A percentile compares a stretch with the other conserved stretches of the same genome.
These are phyloP conservation scores for Clathrospora elynae DNA, from an alignment of 2,329 filamentous ascomycete species.

Conservation along the genomic window DNA sequence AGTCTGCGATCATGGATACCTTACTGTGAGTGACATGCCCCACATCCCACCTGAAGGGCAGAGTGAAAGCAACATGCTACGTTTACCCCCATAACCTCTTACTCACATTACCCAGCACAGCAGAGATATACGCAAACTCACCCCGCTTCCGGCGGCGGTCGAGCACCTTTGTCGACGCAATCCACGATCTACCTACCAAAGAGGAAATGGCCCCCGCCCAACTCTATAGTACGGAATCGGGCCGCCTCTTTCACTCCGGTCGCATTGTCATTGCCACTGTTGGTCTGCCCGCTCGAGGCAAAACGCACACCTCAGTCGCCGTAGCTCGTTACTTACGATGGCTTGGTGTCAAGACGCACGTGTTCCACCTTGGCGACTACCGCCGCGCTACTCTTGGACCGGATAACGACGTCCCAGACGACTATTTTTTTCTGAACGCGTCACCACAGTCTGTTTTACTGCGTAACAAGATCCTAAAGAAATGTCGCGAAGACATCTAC, in stretches of 20 bases:
- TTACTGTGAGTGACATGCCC: slow-evolving; percentile 59
- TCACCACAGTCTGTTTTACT: slow-evolving; percentile 90
- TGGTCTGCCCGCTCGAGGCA: slow-evolving; percentile 89
- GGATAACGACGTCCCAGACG: slow-evolving; percentile 84
- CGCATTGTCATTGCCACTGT: slow-evolving; percentile 97
- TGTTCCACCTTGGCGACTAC: slow-evolving; percentile 97
- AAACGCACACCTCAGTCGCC: slow-evolving; percentile 97
- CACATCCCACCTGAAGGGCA: slow-evolving; percentile 23
- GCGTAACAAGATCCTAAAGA: slow-evolving; percentile 95
- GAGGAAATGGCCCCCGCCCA: slow-evolving; percentile 89
- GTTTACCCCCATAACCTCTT: slow-evolving; percentile 1
- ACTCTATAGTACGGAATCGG: slow-evolving; percentile 97
- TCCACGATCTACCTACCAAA: slow-evolving; percentile 88
- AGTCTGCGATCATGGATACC: slow-evolving; percentile 60
- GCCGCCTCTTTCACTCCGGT: slow-evolving; percentile 93
- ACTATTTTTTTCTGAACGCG: slow-evolving; percentile 97
- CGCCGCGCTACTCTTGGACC: slow-evolving; percentile 86
- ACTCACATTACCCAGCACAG: slow-evolving; percentile 65
- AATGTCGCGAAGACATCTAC: slow-evolving; percentile 96
- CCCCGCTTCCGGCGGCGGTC: slow-evolving; percentile 89
- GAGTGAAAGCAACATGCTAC: slow-evolving; percentile 13
- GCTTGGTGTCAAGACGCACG: slow-evolving; percentile 96
- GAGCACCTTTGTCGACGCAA: slow-evolving; percentile 95
- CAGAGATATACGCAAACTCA: slow-evolving; percentile 88
- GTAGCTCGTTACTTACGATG: slow-evolving; percentile 92